Base-by-base conservation (phyloP, 2,329 filamentous ascomycete genomes). In the Ceratocystis cubensis region DNA sequence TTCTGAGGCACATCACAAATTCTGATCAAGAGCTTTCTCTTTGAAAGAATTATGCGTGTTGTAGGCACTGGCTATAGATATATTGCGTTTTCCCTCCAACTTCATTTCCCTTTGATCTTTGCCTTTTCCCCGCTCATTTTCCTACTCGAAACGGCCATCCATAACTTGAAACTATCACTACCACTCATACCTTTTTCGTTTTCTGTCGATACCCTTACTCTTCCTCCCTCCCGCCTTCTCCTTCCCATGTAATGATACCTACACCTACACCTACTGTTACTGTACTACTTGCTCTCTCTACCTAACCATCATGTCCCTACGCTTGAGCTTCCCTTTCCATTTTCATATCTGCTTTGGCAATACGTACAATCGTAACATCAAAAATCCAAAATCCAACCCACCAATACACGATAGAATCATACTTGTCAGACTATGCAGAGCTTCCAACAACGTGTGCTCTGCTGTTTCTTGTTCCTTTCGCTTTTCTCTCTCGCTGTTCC, bases 191-290 rank as follows among this genome's bases (percentile, higher is more conserved):
- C 10, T 5, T 41, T 41, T 15, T 41, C 37, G 10, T 13, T 13
- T 15, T 41, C 37, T 64, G 46, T 64, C 44, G 63, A 64, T 64
- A 64, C 63, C 63, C 63, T 56, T 17, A 33, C 30, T 59, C 56
- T n/a, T 13, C 30, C 20, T 53, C 46, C 33, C 45, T 64, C 30
- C 25, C 17, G 10, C 17, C 2, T 13, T 48, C 45, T 48, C 45
- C 45, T 41, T 41, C 30, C 46, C n/a, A 53, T 63, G 63, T 56
- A 56, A 64, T 33, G 46, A 64, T 64, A 56, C 63, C 30, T 53
- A 33, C 13, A 56, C 63, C 30, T 53, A 33, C 13, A 41, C 30
- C 44, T 25, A n/a, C 28, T 17, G 8, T 20, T 41, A 59, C 15
- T 7, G 25, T 37, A 28, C 6, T 37, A 28, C n/a, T 30, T 65